Conservation (phyloP, 495 filamentous ascomycete genomes). For the Poronia punctata region DNA sequence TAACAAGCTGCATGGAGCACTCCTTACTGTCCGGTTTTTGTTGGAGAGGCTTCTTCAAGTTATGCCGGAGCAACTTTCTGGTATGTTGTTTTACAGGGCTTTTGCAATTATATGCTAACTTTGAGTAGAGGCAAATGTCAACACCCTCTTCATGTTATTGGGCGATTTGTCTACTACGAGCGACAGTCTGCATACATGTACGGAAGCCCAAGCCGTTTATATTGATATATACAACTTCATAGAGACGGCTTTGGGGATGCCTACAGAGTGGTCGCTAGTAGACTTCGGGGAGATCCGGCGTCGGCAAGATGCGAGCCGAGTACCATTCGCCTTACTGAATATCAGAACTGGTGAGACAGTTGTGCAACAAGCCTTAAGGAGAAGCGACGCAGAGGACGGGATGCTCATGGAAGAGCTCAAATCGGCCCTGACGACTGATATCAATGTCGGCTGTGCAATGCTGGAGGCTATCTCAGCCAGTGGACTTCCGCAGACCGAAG, state of each 20-base stretch:
- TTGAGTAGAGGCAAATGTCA: slow-evolving; percentile 13
- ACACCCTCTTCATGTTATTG: slow-evolving; percentile 8
- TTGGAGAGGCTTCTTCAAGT: slow-evolving; percentile 40
- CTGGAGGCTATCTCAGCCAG: slow-evolving; percentile 16
- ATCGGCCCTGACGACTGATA: slow-evolving; percentile 10
- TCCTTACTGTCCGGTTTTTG: slow-evolving; percentile 51
- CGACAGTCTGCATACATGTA: slow-evolving; percentile 16
- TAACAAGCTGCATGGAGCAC: slow-evolving; percentile 58
- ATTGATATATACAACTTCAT: slow-evolving; percentile 36
- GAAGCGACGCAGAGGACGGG: not conserved
- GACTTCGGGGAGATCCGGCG: not conserved
- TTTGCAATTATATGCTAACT: not conserved
- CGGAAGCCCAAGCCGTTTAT: slow-evolving; percentile 33
- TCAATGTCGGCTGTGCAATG: slow-evolving; percentile 20
- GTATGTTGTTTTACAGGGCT: slow-evolving; percentile 12
- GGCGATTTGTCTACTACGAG: slow-evolving; percentile 10
- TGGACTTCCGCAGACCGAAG: slow-evolving; percentile 1
- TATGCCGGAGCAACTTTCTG: slow-evolving; percentile 25
- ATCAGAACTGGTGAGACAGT: slow-evolving; percentile 13
- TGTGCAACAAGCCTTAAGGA: slow-evolving; percentile 10
- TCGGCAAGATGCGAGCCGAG: not conserved
- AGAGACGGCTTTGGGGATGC: not conserved
- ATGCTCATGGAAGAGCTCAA: slow-evolving; percentile 8
- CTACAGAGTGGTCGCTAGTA: not conserved
- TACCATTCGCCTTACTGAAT: slow-evolving; percentile 15